phyloP scores from a whole-genome alignment of 257 asterid genomes.

The Rubia yunnanensis region DNA sequence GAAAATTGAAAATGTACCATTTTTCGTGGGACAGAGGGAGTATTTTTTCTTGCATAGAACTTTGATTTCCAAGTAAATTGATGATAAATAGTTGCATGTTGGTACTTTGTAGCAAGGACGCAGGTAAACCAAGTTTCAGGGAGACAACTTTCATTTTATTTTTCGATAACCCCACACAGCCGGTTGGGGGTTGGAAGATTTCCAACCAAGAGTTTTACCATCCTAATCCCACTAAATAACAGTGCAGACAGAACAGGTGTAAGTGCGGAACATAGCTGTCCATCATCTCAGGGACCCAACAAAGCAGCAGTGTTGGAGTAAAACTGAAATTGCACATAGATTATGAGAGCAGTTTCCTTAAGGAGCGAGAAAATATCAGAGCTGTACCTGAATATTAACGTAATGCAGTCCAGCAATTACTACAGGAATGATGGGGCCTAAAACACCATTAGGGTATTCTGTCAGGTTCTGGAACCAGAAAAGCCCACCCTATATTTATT shows the following conservation, averaged over 20 bases:
- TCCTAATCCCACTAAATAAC: not conserved
- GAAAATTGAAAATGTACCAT: too few species aligned
- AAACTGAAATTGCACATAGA: not conserved
- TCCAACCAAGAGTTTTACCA: not conserved
- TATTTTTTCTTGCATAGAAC: not conserved
- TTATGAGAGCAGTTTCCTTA: not conserved
- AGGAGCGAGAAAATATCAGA: constrained; percentile 1
- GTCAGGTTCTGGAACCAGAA: constrained; percentile 89
- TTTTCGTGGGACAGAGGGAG: too few species aligned
- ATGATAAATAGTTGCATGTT: not conserved
- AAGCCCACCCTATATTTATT: constrained; percentile 62
- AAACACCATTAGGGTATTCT: constrained; percentile 56
- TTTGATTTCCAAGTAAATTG: not conserved
- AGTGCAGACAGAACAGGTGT: not conserved
- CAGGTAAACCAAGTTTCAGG: not conserved
- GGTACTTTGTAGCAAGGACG: not conserved
- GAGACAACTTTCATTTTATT: not conserved
- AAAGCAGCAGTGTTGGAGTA: not conserved
- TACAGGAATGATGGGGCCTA: constrained; percentile 77
- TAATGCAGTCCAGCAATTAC: constrained; percentile 67
- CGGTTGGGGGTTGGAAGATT: not conserved
- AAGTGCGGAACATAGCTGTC: not conserved
- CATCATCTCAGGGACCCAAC: not conserved
- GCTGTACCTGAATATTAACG: constrained; percentile 56
- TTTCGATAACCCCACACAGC: not conserved